Percentiles rank a stretch among this genome's conserved stretches.
phyloP scores from a whole-genome alignment of 208 protist species.

The Acanthamoeba healyi region DNA sequence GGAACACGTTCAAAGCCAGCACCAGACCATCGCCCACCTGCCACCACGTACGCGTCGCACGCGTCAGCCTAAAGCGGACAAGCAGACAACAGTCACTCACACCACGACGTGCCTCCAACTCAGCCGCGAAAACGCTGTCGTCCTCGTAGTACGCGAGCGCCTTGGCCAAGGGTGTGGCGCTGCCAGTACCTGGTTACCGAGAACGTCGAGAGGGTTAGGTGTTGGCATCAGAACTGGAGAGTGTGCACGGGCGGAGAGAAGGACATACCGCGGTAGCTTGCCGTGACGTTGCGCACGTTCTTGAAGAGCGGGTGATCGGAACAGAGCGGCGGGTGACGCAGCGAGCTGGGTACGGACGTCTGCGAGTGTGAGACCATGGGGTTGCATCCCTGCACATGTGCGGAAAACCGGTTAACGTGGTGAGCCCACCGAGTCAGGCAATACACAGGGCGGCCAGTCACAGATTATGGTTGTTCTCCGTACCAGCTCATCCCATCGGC shows the following conservation, averaged over 20 bases:
- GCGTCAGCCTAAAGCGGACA: too few species aligned
- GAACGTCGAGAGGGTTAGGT: not conserved
- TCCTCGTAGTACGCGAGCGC: slow-evolving; percentile 22
- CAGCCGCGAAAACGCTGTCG: not conserved
- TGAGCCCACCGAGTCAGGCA: too few species aligned
- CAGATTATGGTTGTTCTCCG: too few species aligned
- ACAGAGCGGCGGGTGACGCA: not conserved
- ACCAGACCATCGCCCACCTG: not conserved
- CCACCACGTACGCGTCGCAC: too few species aligned
- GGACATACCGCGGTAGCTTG: not conserved
- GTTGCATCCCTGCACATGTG: not conserved
- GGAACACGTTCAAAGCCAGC: not conserved
- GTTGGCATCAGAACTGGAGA: not conserved
- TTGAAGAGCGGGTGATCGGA: not conserved
- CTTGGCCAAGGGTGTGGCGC: not conserved
- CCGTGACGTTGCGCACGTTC: not conserved
- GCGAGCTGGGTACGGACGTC: not conserved
- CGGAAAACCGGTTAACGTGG: not conserved
- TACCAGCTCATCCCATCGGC: slow-evolving; percentile 50
- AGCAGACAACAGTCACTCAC: too few species aligned
- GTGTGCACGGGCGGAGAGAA: too few species aligned
- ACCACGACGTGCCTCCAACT: not conserved
- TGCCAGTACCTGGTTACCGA: not conserved
- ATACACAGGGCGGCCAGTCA: too few species aligned
- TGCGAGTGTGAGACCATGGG: not conserved